phyloP scores from a whole-genome alignment of 352 stramenopile genomes.

The Elongisporangium prolatum region DNA sequence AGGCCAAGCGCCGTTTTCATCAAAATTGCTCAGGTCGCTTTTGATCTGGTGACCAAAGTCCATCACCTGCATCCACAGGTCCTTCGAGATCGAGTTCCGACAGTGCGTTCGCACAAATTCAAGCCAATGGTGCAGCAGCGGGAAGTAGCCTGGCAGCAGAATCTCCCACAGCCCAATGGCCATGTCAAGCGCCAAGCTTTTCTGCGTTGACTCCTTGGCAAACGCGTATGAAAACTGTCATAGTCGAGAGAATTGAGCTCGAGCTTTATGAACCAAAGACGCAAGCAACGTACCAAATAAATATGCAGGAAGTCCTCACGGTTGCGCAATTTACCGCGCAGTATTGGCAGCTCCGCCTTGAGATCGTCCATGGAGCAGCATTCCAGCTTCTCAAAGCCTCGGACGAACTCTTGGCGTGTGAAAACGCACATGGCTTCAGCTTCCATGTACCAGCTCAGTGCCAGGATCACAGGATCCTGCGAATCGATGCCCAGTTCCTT shows the following conservation, averaged over 20 bases:
- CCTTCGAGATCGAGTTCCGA: constrained; percentile 77
- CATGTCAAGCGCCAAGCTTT: constrained; percentile 71
- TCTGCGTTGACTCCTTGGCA: constrained; percentile 80
- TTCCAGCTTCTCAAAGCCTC: constrained; percentile 63
- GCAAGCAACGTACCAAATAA: constrained; percentile 61
- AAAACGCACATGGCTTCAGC: constrained; percentile 76
- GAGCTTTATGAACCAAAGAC: not conserved
- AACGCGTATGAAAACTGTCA: constrained; percentile 76
- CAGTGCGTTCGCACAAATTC: constrained; percentile 57
- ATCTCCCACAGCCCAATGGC: constrained; percentile 71
- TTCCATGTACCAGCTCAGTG: constrained; percentile 77
- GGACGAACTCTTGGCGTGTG: constrained; percentile 64
- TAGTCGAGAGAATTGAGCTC: not conserved
- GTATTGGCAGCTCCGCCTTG: constrained; percentile 33
- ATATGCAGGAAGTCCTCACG: constrained; percentile 57
- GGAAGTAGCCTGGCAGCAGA: constrained; percentile 59
- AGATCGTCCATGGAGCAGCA: constrained; percentile 58
- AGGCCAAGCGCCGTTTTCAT: constrained; percentile 84
- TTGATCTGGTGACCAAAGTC: constrained; percentile 78
- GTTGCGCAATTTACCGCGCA: constrained; percentile 48
- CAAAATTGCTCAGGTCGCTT: constrained; percentile 75
- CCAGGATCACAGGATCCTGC: constrained; percentile 78
- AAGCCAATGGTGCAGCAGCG: constrained; percentile 63
- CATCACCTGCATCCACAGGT: constrained; percentile 83
- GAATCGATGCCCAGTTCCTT: constrained; percentile 62